phyloP scores from a whole-genome alignment of 805 yeast species.

The Blastobotrys attinorum region DNA sequence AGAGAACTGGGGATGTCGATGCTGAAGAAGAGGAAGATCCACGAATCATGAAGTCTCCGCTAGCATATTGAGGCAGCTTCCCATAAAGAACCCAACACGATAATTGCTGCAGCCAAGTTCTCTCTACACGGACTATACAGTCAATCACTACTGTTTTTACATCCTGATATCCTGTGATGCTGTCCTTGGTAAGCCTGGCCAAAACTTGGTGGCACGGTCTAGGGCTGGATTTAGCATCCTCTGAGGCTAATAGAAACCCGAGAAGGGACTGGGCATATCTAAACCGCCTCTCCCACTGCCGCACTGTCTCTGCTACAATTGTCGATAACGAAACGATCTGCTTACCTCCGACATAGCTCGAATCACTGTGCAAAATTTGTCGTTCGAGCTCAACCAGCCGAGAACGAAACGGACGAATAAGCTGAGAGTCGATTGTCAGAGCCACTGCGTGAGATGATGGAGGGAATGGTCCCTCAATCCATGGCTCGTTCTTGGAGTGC shows the following conservation, averaged over 20 bases:
- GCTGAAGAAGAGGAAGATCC: too few species aligned
- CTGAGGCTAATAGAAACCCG: constrained; percentile 5
- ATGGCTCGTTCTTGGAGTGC: not conserved
- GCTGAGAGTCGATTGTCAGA: not conserved
- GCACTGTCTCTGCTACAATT: constrained; percentile 12
- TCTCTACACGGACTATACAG: constrained; percentile 13
- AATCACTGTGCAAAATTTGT: constrained; percentile 11
- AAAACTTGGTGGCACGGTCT: constrained; percentile 9
- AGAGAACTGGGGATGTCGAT: too few species aligned
- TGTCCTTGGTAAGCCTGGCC: constrained; percentile 9
- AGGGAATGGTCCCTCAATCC: constrained; percentile 1
- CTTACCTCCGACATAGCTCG: constrained; percentile 16
- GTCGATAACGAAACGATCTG: constrained; percentile 12
- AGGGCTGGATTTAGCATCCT: constrained; percentile 3
- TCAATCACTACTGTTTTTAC: constrained; percentile 6
- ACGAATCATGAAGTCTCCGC: constrained; percentile 17
- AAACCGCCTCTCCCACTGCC: constrained; percentile 16
- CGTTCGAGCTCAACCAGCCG: constrained; percentile 13
- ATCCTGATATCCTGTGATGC: constrained; percentile 11
- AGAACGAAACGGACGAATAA: constrained; percentile 4
- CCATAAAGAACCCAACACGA: constrained; percentile 19
- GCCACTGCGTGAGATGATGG: constrained; percentile 3
- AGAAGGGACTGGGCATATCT: constrained; percentile 12
- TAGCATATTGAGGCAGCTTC: constrained; percentile 7
- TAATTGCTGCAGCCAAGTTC: constrained; percentile 16